These are phyloP conservation scores for Aspergillus pseudotamarii DNA, from an alignment of 2,329 filamentous ascomycete species.

Conservation along the genomic window DNA sequence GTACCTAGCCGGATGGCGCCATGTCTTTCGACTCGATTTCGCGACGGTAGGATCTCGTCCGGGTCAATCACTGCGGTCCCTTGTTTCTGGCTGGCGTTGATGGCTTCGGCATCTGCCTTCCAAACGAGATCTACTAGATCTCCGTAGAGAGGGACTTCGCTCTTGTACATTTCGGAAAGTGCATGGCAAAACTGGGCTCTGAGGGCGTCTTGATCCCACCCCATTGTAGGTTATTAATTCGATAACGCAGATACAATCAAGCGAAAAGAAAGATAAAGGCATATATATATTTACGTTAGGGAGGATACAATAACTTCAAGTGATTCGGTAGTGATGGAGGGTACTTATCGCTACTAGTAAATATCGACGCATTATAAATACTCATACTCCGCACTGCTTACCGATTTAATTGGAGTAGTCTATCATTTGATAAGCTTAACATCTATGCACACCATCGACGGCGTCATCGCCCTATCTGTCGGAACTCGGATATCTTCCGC, in stretches of 20 bases:
- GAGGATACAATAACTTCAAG: background rate
- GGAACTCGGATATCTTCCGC: background rate
- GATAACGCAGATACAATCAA: background rate
- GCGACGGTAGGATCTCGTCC: conserved; percentile 26
- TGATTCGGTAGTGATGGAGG: background rate
- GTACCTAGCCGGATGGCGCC: conserved; percentile 56
- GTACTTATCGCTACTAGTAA: background rate
- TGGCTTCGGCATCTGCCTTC: conserved; percentile 28
- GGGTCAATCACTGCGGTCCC: conserved; percentile 17
- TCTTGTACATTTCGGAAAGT: conserved; percentile 40
- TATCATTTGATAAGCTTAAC: background rate
- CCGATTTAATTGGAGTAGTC: background rate
- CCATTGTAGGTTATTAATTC: conserved; percentile 9
- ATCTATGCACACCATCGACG: background rate
- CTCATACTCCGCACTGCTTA: background rate
- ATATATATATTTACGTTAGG: background rate
- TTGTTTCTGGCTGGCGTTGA: conserved; percentile 17
- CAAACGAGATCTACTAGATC: conserved; percentile 35
- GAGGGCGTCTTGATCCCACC: conserved; percentile 26
- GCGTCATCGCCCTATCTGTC: background rate
- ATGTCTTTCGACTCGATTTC: conserved; percentile 40
- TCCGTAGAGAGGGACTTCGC: conserved; percentile 38
- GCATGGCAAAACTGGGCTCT: conserved; percentile 35
- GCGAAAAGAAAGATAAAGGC: background rate
- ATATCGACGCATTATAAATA: background rate